phyloP scores from a whole-genome alignment of 768 basidiomycete species.

The Amanita fuliginea region DNA sequence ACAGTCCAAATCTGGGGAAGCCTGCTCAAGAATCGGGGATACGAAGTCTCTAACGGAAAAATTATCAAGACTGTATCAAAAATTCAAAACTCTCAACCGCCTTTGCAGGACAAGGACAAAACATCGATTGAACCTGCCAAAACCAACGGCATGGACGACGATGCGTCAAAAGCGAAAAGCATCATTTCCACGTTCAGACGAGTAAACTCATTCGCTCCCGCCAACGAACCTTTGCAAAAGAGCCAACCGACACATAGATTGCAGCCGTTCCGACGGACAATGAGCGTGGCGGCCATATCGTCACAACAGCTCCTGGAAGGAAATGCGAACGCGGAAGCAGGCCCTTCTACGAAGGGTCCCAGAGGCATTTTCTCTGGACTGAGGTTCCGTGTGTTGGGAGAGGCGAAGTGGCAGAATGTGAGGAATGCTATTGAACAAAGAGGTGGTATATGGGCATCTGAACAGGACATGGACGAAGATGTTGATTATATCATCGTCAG shows the following conservation, averaged over 20 bases:
- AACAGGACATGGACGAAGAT: slow-evolving; percentile 32
- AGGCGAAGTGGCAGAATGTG: slow-evolving; percentile 50
- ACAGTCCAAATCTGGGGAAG: slow-evolving; percentile 63
- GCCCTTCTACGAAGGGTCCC: slow-evolving; percentile 7
- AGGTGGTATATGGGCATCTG: slow-evolving; percentile 41
- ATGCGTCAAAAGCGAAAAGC: slow-evolving; percentile 15
- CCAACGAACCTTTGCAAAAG: slow-evolving; percentile 11
- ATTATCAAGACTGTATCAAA: slow-evolving; percentile 56
- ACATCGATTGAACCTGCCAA: slow-evolving; percentile 11
- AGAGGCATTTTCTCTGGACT: slow-evolving; percentile 40
- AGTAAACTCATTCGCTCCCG: slow-evolving; percentile 52
- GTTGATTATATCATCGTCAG: slow-evolving; percentile 62
- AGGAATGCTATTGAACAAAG: slow-evolving; percentile 45
- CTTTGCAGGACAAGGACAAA: slow-evolving; percentile 3
- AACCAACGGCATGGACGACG: slow-evolving; percentile 7
- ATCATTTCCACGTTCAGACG: slow-evolving; percentile 54
- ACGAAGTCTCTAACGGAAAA: slow-evolving; percentile 45
- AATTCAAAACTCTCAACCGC: slow-evolving; percentile 12
- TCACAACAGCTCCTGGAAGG: background rate
- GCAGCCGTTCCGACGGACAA: slow-evolving; percentile 37
- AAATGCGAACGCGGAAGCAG: background rate
- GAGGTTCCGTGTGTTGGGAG: slow-evolving; percentile 52
- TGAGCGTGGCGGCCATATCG: slow-evolving; percentile 16
- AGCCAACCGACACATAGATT: slow-evolving; percentile 14
- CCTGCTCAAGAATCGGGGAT: slow-evolving; percentile 58